Base-by-base conservation (phyloP, 2,329 filamentous ascomycete species). In the Plenodomus biglobosus region DNA sequence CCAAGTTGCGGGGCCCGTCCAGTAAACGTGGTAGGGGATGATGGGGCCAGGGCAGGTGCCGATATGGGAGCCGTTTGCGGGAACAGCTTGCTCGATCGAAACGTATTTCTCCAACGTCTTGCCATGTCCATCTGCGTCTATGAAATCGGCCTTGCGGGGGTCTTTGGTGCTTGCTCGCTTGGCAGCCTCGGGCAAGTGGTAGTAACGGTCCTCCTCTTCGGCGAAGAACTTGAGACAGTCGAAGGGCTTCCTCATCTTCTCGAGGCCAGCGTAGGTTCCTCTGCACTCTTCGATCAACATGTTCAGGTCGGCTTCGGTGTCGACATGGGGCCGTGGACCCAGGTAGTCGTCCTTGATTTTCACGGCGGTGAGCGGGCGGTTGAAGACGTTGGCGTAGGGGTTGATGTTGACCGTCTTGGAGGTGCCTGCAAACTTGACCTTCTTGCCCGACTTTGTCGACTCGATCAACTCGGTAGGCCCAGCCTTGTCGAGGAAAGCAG, bases 1-100 rank as follows among this genome's bases (percentile, higher is more conserved):
- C 80, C 80, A 82, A 3, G 78, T 81, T 3, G 79, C 78, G 8
- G 78, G 76, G 3, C 80, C 80, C 7, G 78, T 80, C 80, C 80
- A 82, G 73, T 81, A 82, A 21, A 77, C 75, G 55, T 82, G 80
- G 42, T 78, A 81, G 3, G 78, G 78, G 22, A 81, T 73, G 53
- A 81, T 78, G n/a, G 79, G 78, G 1, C 80, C 80, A 36, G 78
- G 72, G 53, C 80, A 82, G 20, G 74, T 72, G n/a, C 78, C 79
- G 32, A 76, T 71, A 8, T 63, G 71, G 2, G 68, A 57, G 41
- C 73, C 75, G 16, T 76, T 70, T 2, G 70, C 63, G 2, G 68
- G 49, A 8, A 65, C 53, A 2, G 71, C 71, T 2, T 74, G 65
- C 2, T 69, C 51, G 3, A 67, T 44, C 5, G 75, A 66, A n/a